phyloP scores from a whole-genome alignment of 2,329 filamentous ascomycete species.

The Phialophora macrospora region DNA sequence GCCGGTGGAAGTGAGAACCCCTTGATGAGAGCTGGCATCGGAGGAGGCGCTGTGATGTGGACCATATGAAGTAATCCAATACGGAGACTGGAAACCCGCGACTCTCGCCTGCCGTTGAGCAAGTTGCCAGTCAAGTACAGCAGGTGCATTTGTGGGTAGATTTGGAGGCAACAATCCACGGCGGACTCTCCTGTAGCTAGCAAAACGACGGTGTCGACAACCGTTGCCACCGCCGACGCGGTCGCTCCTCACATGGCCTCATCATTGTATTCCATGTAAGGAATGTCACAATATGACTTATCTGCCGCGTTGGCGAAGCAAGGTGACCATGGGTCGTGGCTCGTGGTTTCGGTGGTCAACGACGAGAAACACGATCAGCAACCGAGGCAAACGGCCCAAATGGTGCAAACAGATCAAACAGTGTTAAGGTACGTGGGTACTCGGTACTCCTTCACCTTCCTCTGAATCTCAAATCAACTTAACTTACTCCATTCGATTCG shows the following conservation, averaged over 20 bases:
- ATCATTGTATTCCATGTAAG: background rate
- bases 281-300: background rate
- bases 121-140: no score
- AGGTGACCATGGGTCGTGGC: background rate
- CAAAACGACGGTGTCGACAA: background rate
- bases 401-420: background rate
- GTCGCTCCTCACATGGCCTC: background rate
- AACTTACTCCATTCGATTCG: background rate
- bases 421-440: background rate
- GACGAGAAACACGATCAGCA: background rate
- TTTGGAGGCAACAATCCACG: no score
- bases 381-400: background rate
- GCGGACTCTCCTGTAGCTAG: background rate
- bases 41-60: constrained; percentile 29
- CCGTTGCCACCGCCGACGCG: background rate
- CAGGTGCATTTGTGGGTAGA: no score
- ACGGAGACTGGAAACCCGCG: background rate
- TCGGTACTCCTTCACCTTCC: background rate
- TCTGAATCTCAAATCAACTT: background rate
- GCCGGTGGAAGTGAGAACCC: constrained; percentile 23
- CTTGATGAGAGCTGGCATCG: constrained; percentile 11
- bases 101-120: background rate
- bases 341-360: background rate
- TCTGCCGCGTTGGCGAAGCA: background rate
- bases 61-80: constrained; percentile 11